Base-by-base conservation (phyloP, 495 filamentous ascomycete genomes). In the Podospora didyma region DNA sequence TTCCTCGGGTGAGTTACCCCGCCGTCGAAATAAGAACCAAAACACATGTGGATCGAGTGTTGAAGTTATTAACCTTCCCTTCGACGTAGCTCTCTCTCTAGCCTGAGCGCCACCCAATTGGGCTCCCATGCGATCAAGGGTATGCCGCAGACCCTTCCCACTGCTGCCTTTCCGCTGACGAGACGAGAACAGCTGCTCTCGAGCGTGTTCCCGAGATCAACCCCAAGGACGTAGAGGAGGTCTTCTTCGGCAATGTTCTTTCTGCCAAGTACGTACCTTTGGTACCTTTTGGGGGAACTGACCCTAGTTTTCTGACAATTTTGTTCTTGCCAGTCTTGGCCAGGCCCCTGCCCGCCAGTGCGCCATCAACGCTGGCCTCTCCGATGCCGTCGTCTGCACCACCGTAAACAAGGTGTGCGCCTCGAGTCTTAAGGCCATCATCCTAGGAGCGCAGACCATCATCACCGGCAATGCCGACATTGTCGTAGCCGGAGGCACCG, bases 391-490 rank as follows among this genome's bases (percentile, higher is more conserved):
- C 50, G 84, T 96, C 65, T 89, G 86, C 76, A 97, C 95, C 42
- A 96, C 92, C 26, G 82, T 98, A 56, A 98, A 97, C 86, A 98
- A 98, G 77, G 94, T 98, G 65, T 98, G 94, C 81, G 94, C 94
- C 54, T 96, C 91, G 46, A 83, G 85, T 42, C 67, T 96, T 65
- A 98, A 98, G 77, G 91, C 94, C 57, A 86, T 97, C 72, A 93
- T 96, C 61, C 82, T 98, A 54, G 95, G 88, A 49, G 88, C 94
- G 23, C 94, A 97, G 77, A 96, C 91, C 59, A 97, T 98, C 72
- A 91, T 96, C 65, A 96, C 91, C 28, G 92, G 94, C 58, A 94
- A 87, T 65, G 92, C 94, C 60, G 85, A 89, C 54, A 82, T 94
- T 59, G 85, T 97, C 39, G 87, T 98, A 16, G 95, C 90, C 42